A percentile compares a stretch with the other conserved stretches of the same genome.
These are phyloP conservation scores for Pisolithus sp. DNA, from an alignment of 768 basidiomycete species.

Conservation along the genomic window DNA sequence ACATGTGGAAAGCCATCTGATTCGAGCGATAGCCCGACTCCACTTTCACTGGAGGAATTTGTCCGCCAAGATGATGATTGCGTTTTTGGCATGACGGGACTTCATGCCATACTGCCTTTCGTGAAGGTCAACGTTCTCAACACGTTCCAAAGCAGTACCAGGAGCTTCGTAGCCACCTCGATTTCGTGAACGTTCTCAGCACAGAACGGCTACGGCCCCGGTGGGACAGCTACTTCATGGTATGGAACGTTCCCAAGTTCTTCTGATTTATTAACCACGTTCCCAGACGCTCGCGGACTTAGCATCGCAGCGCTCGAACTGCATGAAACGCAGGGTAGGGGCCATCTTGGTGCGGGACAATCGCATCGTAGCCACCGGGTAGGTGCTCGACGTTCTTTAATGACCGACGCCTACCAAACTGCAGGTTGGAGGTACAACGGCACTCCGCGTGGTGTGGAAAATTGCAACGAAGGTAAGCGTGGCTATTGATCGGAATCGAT, in stretches of 20 bases:
- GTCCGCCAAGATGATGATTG: conserved; percentile 62
- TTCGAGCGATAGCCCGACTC: conserved; percentile 12
- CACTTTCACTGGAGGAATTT: conserved; percentile 61
- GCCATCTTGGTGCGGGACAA: conserved; percentile 86
- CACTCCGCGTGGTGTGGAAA: conserved; percentile 81
- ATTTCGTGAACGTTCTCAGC: conserved; percentile 62
- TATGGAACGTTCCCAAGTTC: conserved; percentile 23
- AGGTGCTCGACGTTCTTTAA: conserved; percentile 13
- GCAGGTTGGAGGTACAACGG: conserved; percentile 77
- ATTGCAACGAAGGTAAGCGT: conserved; percentile 53
- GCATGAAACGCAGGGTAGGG: conserved; percentile 96
- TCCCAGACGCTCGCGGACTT: conserved; percentile 79
- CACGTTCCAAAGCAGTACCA: conserved; percentile 46
- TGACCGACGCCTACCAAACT: background rate
- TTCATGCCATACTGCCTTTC: conserved; percentile 33
- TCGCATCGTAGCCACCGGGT: conserved; percentile 77
- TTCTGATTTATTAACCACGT: conserved; percentile 5
- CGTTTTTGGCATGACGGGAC: conserved; percentile 47
- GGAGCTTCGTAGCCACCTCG: conserved; percentile 58
- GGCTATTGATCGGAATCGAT: background rate
- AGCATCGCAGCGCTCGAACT: conserved; percentile 86
- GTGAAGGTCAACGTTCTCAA: conserved; percentile 61
- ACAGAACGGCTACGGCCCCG: conserved; percentile 73
- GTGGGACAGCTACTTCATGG: conserved; percentile 99
- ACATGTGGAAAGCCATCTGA: conserved; percentile 2